phyloP scores from a whole-genome alignment of 108 stramenopile genomes.

The Parietichytrium sp. region DNA sequence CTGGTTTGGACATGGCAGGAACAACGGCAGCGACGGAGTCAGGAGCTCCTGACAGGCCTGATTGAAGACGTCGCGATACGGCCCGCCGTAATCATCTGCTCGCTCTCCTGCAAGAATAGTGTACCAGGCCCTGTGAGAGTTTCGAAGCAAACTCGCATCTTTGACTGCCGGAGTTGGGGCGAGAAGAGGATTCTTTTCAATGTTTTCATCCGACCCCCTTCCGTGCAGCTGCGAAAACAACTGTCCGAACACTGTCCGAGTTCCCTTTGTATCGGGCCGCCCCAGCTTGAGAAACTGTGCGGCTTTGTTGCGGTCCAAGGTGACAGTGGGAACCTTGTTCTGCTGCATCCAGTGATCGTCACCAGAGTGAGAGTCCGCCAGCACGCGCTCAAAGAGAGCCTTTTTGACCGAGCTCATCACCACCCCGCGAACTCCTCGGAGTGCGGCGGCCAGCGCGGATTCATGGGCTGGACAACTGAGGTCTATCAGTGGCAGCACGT shows the following conservation, averaged over 20 bases:
- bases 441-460: constrained; percentile 28
- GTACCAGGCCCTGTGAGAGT: constrained; percentile 79
- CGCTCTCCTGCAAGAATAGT: constrained; percentile 94
- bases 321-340: constrained; percentile 37
- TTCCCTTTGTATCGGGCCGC: neutral
- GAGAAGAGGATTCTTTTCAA: constrained; percentile 6
- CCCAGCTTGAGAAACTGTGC: constrained; percentile 36
- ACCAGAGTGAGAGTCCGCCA: constrained; percentile 38
- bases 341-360: constrained; percentile 40
- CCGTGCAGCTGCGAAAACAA: constrained; percentile 12
- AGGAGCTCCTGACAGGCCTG: constrained; percentile 81
- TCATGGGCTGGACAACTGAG: constrained; percentile 14
- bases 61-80: constrained; percentile 89
- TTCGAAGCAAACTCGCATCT: constrained; percentile 23
- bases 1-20: constrained; percentile 27
- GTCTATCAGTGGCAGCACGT: constrained; percentile 17
- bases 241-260: neutral
- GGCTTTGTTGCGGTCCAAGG: constrained; percentile 31
- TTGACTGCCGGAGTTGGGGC: constrained; percentile 23
- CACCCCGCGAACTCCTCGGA: constrained; percentile 15
- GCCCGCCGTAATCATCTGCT: constrained; percentile 96
- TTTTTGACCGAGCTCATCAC: constrained; percentile 34
- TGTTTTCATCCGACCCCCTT: constrained; percentile 11
- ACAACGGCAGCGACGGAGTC: constrained; percentile 12
- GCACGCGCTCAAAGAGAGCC: constrained; percentile 20